Evolutionary conservation across 2,329 filamentous ascomycete genomes (phyloP).

Genomic region (Neocatenulostroma microsporum): DNA sequence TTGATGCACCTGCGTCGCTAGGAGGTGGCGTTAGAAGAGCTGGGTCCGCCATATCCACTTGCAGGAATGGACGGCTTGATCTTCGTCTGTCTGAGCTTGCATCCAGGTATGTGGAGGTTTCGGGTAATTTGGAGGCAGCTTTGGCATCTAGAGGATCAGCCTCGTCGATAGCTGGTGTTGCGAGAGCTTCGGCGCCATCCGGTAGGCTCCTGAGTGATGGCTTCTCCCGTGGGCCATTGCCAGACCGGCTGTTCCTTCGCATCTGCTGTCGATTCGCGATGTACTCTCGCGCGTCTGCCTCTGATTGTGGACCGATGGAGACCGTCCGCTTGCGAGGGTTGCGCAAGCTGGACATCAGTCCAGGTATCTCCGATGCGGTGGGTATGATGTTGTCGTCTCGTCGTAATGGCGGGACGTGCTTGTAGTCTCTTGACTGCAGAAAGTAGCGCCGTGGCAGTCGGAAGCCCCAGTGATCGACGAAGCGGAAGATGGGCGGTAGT

Average conservation of each 20-base stretch:
- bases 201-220: background rate
- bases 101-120: background rate
- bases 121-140: background rate
- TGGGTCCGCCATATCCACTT: conserved; percentile 23
- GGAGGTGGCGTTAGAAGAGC: conserved; percentile 29
- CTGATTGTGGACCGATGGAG: conserved; percentile 88
- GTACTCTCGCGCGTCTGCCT: conserved; percentile 92
- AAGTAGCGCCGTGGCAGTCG: conserved; percentile 85
- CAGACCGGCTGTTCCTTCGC: conserved; percentile 52
- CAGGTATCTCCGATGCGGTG: conserved; percentile 76
- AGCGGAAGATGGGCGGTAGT: conserved; percentile 78
- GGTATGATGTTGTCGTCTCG: conserved; percentile 84
- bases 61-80: conserved; percentile 13
- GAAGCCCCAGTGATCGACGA: conserved; percentile 71
- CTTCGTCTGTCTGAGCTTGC: background rate
- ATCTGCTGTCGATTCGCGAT: conserved; percentile 77
- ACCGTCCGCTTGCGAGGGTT: conserved; percentile 71
- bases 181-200: too few relatives aligned
- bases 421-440: conserved; percentile 78
- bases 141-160: background rate
- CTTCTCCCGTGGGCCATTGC: too few relatives aligned
- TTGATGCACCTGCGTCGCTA: conserved; percentile 23
- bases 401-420: conserved; percentile 65
- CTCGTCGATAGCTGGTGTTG: background rate
- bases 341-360: conserved; percentile 71